These are phyloP conservation scores for Spongiforma sp. DNA, from an alignment of 1,284 basidiomycete genomes.

Conservation along the genomic window DNA sequence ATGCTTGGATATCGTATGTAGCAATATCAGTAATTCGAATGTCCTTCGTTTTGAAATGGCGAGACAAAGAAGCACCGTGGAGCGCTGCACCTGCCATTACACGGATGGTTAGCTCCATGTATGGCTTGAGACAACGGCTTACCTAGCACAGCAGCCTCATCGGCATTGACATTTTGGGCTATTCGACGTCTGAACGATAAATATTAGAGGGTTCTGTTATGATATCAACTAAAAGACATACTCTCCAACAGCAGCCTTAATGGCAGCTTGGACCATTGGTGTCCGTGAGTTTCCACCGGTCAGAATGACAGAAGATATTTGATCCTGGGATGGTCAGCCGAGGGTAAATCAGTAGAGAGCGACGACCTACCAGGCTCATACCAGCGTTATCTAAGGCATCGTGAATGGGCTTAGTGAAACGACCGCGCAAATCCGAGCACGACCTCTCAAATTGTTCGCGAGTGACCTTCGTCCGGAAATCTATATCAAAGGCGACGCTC, in stretches of 20 bases:
- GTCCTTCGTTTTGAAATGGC: slow-evolving; percentile 96
- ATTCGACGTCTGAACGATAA: slow-evolving; percentile 66
- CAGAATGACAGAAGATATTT: slow-evolving; percentile 89
- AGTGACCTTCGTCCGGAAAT: slow-evolving; percentile 83
- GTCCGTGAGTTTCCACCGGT: slow-evolving; percentile 91
- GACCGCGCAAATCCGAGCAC: slow-evolving; percentile 64
- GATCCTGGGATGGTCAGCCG: slow-evolving; percentile 47
- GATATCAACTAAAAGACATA: slow-evolving; percentile 39
- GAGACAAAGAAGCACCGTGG: slow-evolving; percentile 88
- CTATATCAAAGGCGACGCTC: slow-evolving; percentile 88
- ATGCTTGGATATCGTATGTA: slow-evolving; percentile 75
- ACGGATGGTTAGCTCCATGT: slow-evolving; percentile 10
- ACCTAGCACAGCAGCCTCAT: slow-evolving; percentile 95
- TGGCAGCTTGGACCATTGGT: slow-evolving; percentile 88
- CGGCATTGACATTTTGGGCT: slow-evolving; percentile 95
- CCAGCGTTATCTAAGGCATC: slow-evolving; percentile 78
- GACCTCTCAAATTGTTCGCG: slow-evolving; percentile 80
- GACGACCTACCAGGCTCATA: slow-evolving; percentile 58
- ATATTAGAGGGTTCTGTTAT: slow-evolving; percentile 13
- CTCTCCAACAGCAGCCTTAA: slow-evolving; percentile 81
- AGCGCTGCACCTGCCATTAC: slow-evolving; percentile 79
- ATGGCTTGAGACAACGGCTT: slow-evolving; percentile 6
- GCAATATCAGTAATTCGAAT: slow-evolving; percentile 84
- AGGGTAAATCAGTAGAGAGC: not conserved
- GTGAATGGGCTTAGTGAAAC: slow-evolving; percentile 77